phyloP scores from a whole-genome alignment of 2,329 filamentous ascomycete species.

The Neofusicoccum cordaticola region DNA sequence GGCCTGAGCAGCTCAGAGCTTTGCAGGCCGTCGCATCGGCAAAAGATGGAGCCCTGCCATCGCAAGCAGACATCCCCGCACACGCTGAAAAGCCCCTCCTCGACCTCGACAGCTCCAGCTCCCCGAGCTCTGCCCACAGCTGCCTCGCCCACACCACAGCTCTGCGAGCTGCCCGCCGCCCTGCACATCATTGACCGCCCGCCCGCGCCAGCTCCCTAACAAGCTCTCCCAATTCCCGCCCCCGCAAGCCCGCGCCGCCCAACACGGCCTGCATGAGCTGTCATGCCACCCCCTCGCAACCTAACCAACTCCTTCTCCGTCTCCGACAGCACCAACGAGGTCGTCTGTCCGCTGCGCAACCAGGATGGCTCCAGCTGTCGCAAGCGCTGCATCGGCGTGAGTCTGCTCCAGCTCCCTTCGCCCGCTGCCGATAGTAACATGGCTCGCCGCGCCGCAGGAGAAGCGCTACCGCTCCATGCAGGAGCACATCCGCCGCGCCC shows the following conservation, averaged over 20 bases:
- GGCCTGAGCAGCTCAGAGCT: slow-evolving; percentile 10
- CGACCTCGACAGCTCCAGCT: slow-evolving; percentile 7
- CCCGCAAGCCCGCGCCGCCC: slow-evolving; percentile 36
- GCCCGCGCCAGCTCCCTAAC: not conserved
- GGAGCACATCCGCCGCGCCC: slow-evolving; percentile 95
- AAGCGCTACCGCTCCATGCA: slow-evolving; percentile 98
- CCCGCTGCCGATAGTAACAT: slow-evolving; percentile 28
- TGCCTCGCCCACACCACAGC: not conserved
- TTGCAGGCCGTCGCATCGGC: slow-evolving; percentile 12
- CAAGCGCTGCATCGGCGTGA: slow-evolving; percentile 96
- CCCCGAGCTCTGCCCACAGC: not conserved
- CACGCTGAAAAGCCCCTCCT: slow-evolving; percentile 15
- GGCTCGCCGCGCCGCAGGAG: slow-evolving; percentile 58
- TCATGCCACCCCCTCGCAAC: slow-evolving; percentile 83
- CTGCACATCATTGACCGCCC: not conserved
- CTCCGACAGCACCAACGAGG: slow-evolving; percentile 89
- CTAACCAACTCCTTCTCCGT: slow-evolving; percentile 89
- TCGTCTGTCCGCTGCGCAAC: slow-evolving; percentile 92
- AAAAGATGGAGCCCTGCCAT: slow-evolving; percentile 12
- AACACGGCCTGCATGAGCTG: slow-evolving; percentile 38
- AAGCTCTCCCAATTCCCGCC: slow-evolving; percentile 18
- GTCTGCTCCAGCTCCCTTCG: slow-evolving; percentile 45
- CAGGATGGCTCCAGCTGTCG: slow-evolving; percentile 96
- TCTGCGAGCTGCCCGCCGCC: not conserved
- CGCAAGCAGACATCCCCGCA: slow-evolving; percentile 13